Evolutionary conservation across 495 filamentous ascomycete genomes (phyloP).

Genomic region (Aspergillus sparsus): DNA sequence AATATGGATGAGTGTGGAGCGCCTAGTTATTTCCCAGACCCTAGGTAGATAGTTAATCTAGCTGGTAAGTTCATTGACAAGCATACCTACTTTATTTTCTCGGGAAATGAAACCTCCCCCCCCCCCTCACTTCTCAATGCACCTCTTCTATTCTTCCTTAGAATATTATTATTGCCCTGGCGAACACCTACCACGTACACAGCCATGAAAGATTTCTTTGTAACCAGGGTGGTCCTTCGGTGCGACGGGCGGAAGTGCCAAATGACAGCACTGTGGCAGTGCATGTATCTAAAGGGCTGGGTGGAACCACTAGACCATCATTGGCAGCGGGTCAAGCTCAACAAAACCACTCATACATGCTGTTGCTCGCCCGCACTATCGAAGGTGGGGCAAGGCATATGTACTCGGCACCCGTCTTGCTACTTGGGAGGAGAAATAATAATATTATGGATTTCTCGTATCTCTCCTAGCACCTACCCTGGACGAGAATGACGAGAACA

Average conservation of each 20-base stretch:
- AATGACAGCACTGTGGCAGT: conserved; percentile 51
- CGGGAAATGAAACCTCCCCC: no score
- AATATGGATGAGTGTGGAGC: not conserved
- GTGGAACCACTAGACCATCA: conserved; percentile 28
- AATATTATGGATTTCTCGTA: conserved; percentile 11
- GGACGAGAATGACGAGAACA: no score
- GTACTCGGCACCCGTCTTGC: conserved; percentile 15
- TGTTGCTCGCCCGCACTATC: conserved; percentile 1
- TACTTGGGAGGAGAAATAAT: not conserved
- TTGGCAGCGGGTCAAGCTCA: conserved; percentile 22
- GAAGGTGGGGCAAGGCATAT: conserved; percentile 17
- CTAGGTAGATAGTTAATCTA: no score
- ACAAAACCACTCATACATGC: conserved; percentile 25
- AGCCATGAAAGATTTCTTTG: conserved; percentile 3
- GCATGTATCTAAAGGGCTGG: conserved; percentile 39
- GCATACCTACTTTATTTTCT: no score
- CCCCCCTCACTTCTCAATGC: not conserved
- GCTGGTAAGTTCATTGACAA: not conserved
- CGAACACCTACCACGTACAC: not conserved
- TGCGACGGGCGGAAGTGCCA: conserved; percentile 24
- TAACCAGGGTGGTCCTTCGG: conserved; percentile 15
- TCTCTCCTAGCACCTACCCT: conserved; percentile 16
- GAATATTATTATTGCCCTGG: not conserved
- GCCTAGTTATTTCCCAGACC: no score
- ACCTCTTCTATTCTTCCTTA: not conserved